Conservation (phyloP, 2,329 filamentous ascomycete genomes). For the Phyllosticta citrichinensis region DNA sequence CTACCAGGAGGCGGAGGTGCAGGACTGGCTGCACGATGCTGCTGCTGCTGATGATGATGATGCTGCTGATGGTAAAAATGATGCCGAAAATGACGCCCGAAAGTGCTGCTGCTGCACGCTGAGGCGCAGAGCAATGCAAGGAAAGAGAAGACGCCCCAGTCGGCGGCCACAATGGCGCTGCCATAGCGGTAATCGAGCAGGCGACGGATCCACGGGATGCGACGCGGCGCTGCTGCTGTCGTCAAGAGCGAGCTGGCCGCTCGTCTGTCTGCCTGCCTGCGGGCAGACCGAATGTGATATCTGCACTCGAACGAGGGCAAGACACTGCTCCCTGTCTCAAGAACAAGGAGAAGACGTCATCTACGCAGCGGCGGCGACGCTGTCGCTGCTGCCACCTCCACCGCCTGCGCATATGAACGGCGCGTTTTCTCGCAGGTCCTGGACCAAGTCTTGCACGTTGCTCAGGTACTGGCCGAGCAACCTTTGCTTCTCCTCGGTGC, state of each 20-base stretch:
- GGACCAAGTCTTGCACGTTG: constrained; percentile 68
- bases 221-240: background rate
- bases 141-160: background rate
- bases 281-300: background rate
- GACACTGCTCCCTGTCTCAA: background rate
- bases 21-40: too few species aligned
- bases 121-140: background rate
- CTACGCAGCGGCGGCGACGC: background rate
- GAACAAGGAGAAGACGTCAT: background rate
- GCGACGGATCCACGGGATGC: background rate
- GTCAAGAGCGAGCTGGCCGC: background rate
- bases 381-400: background rate
- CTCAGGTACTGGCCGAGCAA: constrained; percentile 67
- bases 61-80: too few species aligned
- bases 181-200: background rate
- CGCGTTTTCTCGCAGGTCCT: constrained; percentile 69
- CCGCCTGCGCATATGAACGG: constrained; percentile 34
- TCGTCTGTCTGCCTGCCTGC: background rate
- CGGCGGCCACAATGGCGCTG: background rate
- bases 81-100: too few species aligned
- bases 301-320: background rate
- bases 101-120: too few species aligned
- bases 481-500: constrained; percentile 72
- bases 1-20: too few species aligned
- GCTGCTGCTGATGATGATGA: too few species aligned